phyloP scores from a whole-genome alignment of 176 grass and related monocot genomes.

The maize (Zea mays) region DNA sequence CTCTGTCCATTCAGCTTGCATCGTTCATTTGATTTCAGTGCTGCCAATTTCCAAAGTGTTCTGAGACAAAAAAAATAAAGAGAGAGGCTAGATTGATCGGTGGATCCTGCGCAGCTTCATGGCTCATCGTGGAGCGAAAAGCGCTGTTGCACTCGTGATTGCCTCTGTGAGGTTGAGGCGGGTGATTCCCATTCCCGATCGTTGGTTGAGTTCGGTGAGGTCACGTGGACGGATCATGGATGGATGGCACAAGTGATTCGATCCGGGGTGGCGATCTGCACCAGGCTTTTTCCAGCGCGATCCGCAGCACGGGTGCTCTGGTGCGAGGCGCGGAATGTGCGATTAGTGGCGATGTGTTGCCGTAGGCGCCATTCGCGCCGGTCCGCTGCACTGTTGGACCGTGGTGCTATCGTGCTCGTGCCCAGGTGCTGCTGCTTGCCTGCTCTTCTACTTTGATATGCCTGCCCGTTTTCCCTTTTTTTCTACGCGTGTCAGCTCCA shows the following conservation, averaged over 20 bases:
- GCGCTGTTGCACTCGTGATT: background rate
- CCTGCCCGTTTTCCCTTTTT: slow-evolving; percentile 19
- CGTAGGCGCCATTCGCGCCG: slow-evolving; percentile 37
- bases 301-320: background rate
- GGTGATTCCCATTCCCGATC: background rate
- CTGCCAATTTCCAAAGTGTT: background rate
- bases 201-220: slow-evolving; percentile 25
- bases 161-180: background rate
- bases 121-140: background rate
- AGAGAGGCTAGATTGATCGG: background rate
- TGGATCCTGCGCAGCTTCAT: background rate
- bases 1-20: background rate
- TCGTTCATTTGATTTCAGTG: background rate
- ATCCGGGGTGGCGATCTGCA: slow-evolving; percentile 35
- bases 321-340: background rate
- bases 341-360: slow-evolving; percentile 22
- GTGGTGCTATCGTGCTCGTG: background rate
- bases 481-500: background rate
- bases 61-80: too few species aligned
- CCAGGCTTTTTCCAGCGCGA: slow-evolving; percentile 42
- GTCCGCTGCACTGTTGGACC: background rate
- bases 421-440: background rate
- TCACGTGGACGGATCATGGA: slow-evolving; percentile 39
- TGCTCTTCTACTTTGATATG: background rate
- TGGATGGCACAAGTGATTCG: slow-evolving; percentile 11